Conservation (phyloP, 1,284 basidiomycete species). For the Fomitopsis palustris region DNA sequence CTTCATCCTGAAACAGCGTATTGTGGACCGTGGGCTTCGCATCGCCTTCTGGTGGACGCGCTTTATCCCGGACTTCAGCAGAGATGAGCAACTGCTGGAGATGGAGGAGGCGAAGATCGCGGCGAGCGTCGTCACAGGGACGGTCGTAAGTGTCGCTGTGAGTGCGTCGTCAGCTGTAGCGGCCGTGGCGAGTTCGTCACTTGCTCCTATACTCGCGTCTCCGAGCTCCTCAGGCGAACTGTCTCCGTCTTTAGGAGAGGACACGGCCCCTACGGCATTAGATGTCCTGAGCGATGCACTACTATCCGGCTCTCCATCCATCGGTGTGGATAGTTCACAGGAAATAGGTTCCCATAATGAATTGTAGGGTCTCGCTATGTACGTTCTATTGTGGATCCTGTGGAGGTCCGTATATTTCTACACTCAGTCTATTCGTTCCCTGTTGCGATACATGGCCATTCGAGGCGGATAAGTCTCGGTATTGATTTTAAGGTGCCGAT, state of each 20-base stretch:
- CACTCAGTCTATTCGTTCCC: no score
- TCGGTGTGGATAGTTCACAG: neutral
- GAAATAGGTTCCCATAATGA: neutral
- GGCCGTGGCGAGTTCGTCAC: neutral
- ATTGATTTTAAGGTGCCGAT: no score
- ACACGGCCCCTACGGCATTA: neutral
- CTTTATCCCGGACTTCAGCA: slow-evolving; percentile 47
- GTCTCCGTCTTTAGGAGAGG: neutral
- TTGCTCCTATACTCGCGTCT: neutral
- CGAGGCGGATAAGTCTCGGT: no score
- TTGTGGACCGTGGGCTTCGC: slow-evolving; percentile 70
- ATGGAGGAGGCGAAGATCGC: slow-evolving; percentile 22
- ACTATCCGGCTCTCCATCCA: neutral
- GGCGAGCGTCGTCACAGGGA: neutral
- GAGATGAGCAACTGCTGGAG: slow-evolving; percentile 19
- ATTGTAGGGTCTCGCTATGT: neutral
- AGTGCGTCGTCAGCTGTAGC: neutral
- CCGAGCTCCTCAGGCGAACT: neutral
- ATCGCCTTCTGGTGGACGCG: slow-evolving; percentile 80
- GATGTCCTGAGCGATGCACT: neutral
- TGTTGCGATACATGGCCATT: no score
- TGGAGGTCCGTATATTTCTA: no score
- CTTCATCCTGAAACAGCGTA: slow-evolving; percentile 83
- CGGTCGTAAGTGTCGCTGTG: neutral
- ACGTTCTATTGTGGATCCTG: neutral